Percentiles rank a stretch among this genome's conserved stretches.
These are phyloP conservation scores for Aspergillus novofumigatus DNA, from an alignment of 2,329 filamentous ascomycete genomes.

Conservation along the genomic window DNA sequence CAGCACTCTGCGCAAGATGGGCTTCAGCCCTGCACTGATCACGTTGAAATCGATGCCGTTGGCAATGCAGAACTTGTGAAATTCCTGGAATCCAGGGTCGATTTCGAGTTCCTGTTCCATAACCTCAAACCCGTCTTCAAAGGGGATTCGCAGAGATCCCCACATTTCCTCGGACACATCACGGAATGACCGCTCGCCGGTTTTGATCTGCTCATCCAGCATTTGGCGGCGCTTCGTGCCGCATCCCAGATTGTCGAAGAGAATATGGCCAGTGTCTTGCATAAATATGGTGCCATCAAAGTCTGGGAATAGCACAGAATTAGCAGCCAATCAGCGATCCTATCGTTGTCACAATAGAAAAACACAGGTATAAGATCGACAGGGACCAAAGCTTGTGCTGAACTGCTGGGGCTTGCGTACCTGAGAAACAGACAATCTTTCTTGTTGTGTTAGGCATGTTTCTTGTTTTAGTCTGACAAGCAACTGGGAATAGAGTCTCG, in stretches of 20 bases:
- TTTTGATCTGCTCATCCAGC: slow-evolving; percentile 62
- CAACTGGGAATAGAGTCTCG: not conserved
- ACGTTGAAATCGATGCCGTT: slow-evolving; percentile 66
- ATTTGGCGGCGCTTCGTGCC: slow-evolving; percentile 52
- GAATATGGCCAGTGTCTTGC: slow-evolving; percentile 66
- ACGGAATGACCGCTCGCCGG: slow-evolving; percentile 62
- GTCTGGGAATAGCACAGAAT: slow-evolving; percentile 41
- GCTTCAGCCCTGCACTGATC: slow-evolving; percentile 65
- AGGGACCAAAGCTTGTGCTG: not conserved
- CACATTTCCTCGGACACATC: slow-evolving; percentile 71
- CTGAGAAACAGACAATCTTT: slow-evolving; percentile 46
- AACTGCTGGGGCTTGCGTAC: slow-evolving; percentile 20
- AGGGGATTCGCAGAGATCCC: slow-evolving; percentile 62
- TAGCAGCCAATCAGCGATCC: not conserved
- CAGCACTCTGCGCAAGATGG: slow-evolving; percentile 57
- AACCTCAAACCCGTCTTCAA: slow-evolving; percentile 63
- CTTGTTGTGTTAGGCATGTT: slow-evolving; percentile 25
- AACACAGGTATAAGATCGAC: slow-evolving; percentile 6
- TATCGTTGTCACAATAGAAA: slow-evolving; percentile 1
- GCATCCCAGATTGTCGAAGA: slow-evolving; percentile 64
- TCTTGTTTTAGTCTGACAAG: not conserved
- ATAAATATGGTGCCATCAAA: slow-evolving; percentile 71
- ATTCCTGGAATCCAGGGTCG: slow-evolving; percentile 59
- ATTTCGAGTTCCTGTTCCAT: slow-evolving; percentile 61
- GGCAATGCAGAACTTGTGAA: slow-evolving; percentile 61